Percentiles rank a stretch among this genome's conserved stretches.
Conservation (phyloP, 495 filamentous ascomycete species). For the Xylaria nigripes region DNA sequence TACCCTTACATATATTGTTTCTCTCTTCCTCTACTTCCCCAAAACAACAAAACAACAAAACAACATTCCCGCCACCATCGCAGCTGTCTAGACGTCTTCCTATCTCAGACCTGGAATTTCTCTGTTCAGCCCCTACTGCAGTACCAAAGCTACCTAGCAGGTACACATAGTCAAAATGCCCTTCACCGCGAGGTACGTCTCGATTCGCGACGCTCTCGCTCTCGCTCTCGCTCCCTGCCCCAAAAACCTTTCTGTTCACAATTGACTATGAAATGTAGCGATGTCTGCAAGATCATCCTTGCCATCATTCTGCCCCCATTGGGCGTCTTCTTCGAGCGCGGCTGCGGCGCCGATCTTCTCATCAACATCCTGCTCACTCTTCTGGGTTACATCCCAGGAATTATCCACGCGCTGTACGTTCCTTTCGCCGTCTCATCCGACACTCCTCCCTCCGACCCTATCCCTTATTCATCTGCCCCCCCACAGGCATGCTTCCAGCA, state of each 20-base stretch:
- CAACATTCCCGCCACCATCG: not conserved
- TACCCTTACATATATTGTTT: not conserved
- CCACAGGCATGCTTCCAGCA: not conserved
- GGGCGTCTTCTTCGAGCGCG: constrained; percentile 85
- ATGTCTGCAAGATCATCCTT: constrained; percentile 85
- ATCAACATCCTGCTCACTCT: constrained; percentile 86
- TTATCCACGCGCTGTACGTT: constrained; percentile 60
- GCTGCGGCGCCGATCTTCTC: constrained; percentile 70
- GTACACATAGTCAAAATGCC: constrained; percentile 34
- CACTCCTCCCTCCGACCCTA: not conserved
- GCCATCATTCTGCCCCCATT: constrained; percentile 81
- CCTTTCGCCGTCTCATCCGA: not conserved
- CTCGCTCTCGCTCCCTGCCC: not conserved
- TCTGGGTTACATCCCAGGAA: constrained; percentile 71
- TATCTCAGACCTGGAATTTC: not conserved
- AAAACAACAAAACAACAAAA: too few species aligned
- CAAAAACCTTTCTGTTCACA: not conserved
- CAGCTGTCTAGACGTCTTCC: not conserved
- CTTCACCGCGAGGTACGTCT: constrained; percentile 49
- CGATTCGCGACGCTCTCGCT: not conserved
- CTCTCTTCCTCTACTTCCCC: not conserved
- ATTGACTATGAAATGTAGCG: constrained; percentile 37
- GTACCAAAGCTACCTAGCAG: not conserved
- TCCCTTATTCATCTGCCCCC: too few species aligned
- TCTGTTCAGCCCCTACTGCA: not conserved